Percentiles rank a stretch among this genome's conserved stretches.
Evolutionary conservation across 140 eudicot species (phyloP).

Genomic region (Erigeron philadelphicus): DNA sequence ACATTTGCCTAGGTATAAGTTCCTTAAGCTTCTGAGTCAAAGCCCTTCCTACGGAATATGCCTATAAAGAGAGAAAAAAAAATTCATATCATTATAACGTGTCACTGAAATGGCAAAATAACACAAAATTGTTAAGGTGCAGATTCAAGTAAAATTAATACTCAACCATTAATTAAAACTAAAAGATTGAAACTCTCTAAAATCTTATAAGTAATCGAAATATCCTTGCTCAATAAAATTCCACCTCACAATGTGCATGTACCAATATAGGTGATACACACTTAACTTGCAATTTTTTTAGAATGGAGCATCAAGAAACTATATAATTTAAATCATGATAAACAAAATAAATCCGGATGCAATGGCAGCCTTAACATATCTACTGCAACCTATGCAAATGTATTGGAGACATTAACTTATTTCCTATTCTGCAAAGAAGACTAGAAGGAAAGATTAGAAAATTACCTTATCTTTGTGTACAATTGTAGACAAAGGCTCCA

Average conservation of each 20-base stretch:
- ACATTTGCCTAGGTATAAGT: constrained; percentile 96
- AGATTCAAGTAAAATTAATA: constrained; percentile 1
- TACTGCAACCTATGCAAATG: neutral
- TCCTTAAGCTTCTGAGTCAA: constrained; percentile 94
- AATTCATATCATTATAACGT: constrained; percentile 21
- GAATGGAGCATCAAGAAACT: neutral
- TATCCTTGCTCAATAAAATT: neutral
- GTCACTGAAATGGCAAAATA: constrained; percentile 14
- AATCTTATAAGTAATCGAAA: neutral
- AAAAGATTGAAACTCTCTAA: neutral
- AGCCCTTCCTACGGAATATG: constrained; percentile 95
- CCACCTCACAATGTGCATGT: neutral
- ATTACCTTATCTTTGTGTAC: constrained; percentile 92
- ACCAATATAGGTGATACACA: too few species aligned
- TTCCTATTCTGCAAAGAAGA: neutral
- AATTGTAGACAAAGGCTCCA: constrained; percentile 91
- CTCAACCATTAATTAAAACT: constrained; percentile 9
- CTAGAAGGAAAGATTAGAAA: constrained; percentile 1
- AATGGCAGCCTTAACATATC: constrained; percentile 14
- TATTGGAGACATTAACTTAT: neutral
- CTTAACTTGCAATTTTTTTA: too few species aligned
- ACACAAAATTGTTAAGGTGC: constrained; percentile 15
- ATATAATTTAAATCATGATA: neutral
- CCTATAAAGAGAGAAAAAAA: constrained; percentile 39
- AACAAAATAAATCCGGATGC: constrained; percentile 6